A percentile compares a stretch with the other conserved stretches of the same genome.
Conservation (phyloP, 1,284 basidiomycete species). For the Abortiporus biennis region DNA sequence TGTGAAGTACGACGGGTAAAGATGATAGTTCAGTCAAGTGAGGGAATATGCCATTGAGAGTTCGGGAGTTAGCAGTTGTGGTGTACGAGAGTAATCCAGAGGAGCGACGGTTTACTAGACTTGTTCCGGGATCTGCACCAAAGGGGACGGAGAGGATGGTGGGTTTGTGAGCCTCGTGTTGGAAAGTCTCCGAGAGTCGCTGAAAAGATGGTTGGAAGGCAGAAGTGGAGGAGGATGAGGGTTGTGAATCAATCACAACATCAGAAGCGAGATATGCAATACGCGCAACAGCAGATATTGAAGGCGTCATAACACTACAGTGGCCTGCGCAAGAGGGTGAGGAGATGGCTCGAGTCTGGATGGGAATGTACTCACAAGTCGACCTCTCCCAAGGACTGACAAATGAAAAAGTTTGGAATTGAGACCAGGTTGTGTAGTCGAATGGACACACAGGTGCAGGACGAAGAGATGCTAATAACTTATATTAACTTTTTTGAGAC, state of each 20-base stretch:
- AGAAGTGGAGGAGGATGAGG: conserved; percentile 29
- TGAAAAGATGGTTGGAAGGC: conserved; percentile 25
- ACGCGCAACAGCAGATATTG: conserved; percentile 47
- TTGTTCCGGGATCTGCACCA: conserved; percentile 54
- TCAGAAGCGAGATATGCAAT: conserved; percentile 68
- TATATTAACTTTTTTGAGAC: too few relatives aligned
- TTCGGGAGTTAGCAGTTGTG: conserved; percentile 35
- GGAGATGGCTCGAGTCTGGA: neutral
- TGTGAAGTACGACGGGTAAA: conserved; percentile 51
- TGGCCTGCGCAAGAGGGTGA: neutral
- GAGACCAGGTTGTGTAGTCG: too few relatives aligned
- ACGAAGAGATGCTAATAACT: too few relatives aligned
- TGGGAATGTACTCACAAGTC: neutral
- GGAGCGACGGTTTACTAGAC: conserved; percentile 36
- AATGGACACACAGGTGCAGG: too few relatives aligned
- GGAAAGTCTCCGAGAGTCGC: conserved; percentile 8
- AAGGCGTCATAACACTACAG: neutral
- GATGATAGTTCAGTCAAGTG: conserved; percentile 52
- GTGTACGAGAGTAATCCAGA: conserved; percentile 48
- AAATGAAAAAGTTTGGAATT: too few relatives aligned
- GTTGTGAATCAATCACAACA: conserved; percentile 51
- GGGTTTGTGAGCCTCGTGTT: conserved; percentile 7
- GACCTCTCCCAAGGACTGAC: too few relatives aligned
- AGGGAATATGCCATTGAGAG: conserved; percentile 47
- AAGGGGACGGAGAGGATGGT: conserved; percentile 38